Base-by-base conservation (phyloP, 2,329 filamentous ascomycete genomes). In the Xylaria arbuscula region DNA sequence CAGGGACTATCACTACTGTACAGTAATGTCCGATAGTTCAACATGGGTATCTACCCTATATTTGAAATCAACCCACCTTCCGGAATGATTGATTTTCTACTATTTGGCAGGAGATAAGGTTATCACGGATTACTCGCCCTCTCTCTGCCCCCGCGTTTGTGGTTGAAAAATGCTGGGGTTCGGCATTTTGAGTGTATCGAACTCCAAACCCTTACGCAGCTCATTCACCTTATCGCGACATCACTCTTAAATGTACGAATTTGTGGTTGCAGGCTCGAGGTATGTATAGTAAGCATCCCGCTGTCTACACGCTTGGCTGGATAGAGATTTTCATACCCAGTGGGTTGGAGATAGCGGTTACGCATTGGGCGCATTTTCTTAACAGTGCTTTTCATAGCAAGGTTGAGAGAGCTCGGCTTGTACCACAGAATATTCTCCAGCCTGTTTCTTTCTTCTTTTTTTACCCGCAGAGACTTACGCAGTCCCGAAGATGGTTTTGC, bases 31-130 rank as follows among this genome's bases (percentile, higher is more conserved):
- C 53, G 34, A 55, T 32, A n/a, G 24, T 55, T 19, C 32, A 55
- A 40, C 8, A 24, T 48, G 28, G 61, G 51, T 58, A 48, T 62
- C 38, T 54, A 42, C 64, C 59, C n/a, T 51, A 40, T 40, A 67
- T 57, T 57, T 67, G 53, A 40, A 67, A 62, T 63, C 53, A 40
- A 24, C 22, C 32, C 19, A 67, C 64, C 64, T 67, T 67, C 64
- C 64, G 51, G 5, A 63, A 63, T 62, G 51, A 63, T 40, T 9
- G 19, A 34, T 5, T 13, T 42, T 50, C 50, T 45, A 40, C 64
- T 47, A 53, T 42, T 56, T 38, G 51, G 57, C 59, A 63, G 47
- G 34, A 67, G 64, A 67, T 67, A 67, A 63, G 51, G 51, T 57
- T 64, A 64, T 64, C 61, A n/a, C 11, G n/a, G 53, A 57, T 51